Evolutionary conservation across 1,139 yeast genomes (phyloP).

Genomic region (Blastobotrys proliferans): DNA sequence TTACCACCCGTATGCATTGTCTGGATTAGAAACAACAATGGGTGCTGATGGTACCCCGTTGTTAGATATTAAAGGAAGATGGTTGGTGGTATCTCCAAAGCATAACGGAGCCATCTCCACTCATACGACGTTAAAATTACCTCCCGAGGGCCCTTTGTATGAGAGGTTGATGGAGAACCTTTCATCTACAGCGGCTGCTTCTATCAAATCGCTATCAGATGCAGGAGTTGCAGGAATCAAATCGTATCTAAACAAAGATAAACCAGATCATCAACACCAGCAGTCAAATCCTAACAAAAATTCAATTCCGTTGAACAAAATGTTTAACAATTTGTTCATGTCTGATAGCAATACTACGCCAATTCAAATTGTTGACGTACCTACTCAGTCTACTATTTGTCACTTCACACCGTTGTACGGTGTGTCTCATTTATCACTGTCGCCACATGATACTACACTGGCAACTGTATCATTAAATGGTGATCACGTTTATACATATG

Average conservation of each 20-base stretch:
- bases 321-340: constrained; percentile 20
- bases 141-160: constrained; percentile 30
- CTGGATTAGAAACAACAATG: constrained; percentile 24
- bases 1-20: constrained; percentile 19
- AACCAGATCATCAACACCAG: neutral
- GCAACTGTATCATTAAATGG: constrained; percentile 59
- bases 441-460: constrained; percentile 59
- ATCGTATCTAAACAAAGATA: constrained; percentile 21
- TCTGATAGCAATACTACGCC: constrained; percentile 16
- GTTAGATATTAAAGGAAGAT: constrained; percentile 26
- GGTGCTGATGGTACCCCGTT: constrained; percentile 25
- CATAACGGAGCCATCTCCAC: constrained; percentile 4
- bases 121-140: constrained; percentile 28
- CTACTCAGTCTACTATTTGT: constrained; percentile 44
- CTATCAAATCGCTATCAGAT: constrained; percentile 29
- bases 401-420: constrained; percentile 60
- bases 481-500: constrained; percentile 63
- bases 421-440: constrained; percentile 54
- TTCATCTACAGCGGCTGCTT: constrained; percentile 30
- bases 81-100: constrained; percentile 27
- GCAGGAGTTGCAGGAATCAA: constrained; percentile 31
- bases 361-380: constrained; percentile 44
- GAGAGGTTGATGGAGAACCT: constrained; percentile 29
- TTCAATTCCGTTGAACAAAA: constrained; percentile 10
- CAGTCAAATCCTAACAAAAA: neutral